phyloP scores from a whole-genome alignment of 2,329 filamentous ascomycete genomes.

The Hysterium pulicare region DNA sequence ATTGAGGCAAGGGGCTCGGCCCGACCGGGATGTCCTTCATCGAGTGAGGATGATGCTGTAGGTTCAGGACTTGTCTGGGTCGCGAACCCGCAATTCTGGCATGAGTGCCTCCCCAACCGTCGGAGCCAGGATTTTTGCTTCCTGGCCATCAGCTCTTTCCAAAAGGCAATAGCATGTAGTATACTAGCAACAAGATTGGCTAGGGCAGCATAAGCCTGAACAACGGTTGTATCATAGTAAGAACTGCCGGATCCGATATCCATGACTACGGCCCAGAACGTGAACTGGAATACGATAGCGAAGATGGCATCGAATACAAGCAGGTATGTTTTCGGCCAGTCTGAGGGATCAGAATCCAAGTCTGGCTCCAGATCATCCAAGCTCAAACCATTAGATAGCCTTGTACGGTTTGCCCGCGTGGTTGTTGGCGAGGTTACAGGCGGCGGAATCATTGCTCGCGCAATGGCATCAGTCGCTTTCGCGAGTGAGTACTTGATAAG shows the following conservation, averaged over 20 bases:
- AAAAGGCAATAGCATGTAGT: conserved; percentile 10
- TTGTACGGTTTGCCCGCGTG: background rate
- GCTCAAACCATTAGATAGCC: too few species aligned
- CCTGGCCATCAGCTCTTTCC: conserved; percentile 15
- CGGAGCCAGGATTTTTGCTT: conserved; percentile 9
- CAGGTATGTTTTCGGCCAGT: conserved; percentile 10
- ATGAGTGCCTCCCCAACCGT: conserved; percentile 5
- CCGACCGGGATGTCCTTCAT: too few species aligned
- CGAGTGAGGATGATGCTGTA: too few species aligned
- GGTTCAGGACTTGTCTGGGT: too few species aligned
- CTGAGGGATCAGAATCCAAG: background rate
- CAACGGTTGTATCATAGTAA: conserved; percentile 3
- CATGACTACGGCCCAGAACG: conserved; percentile 9
- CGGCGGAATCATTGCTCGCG: background rate
- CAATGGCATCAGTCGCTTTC: background rate
- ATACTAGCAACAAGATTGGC: conserved; percentile 8
- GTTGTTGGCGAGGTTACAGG: background rate
- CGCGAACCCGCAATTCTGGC: conserved; percentile 9
- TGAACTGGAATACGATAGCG: conserved; percentile 8
- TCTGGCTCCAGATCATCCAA: background rate
- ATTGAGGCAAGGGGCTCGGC: background rate
- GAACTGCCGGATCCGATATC: conserved; percentile 1
- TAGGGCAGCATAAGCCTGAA: conserved; percentile 12
- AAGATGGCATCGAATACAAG: conserved; percentile 10
- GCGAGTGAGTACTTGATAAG: conserved; percentile 6